Conservation (phyloP, 2,329 filamentous ascomycete species). For the Falciphora oryzae region DNA sequence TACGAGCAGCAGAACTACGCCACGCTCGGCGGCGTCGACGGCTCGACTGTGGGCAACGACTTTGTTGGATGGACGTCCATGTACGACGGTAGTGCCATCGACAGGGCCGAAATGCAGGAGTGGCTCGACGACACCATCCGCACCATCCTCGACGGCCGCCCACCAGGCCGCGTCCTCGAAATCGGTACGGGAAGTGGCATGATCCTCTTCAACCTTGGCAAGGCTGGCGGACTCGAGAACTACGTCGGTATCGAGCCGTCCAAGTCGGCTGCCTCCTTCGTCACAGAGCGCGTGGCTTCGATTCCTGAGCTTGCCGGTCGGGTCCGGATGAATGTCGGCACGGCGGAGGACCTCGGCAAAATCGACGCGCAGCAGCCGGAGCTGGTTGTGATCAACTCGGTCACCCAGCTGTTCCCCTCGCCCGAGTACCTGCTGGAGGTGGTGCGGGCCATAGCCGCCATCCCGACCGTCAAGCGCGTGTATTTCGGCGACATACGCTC, state of each 20-base stretch:
- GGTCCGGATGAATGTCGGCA: neutral
- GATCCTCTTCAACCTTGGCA: neutral
- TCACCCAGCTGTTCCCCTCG: neutral
- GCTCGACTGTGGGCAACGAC: neutral
- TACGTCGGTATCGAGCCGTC: neutral
- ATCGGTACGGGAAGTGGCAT: neutral
- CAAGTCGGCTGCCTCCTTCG: neutral
- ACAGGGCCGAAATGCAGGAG: neutral
- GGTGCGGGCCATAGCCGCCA: neutral
- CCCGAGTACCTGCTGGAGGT: neutral
- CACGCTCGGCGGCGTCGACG: neutral
- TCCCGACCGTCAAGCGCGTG: neutral
- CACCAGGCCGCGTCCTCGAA: neutral
- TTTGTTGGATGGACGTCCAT: neutral
- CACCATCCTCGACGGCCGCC: neutral
- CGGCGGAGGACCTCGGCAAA: neutral
- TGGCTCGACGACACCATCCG: slow-evolving; percentile 3
- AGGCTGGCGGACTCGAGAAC: neutral
- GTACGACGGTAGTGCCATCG: neutral
- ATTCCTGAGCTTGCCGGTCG: neutral
- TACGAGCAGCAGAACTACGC: neutral
- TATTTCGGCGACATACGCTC: slow-evolving; percentile 1
- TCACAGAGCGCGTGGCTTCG: neutral
- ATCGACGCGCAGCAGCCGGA: neutral
- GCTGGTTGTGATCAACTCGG: neutral